Percentiles rank a stretch among this genome's conserved stretches.
phyloP scores from a whole-genome alignment of 2,329 filamentous ascomycete species.

The Talaromyces sp. region DNA sequence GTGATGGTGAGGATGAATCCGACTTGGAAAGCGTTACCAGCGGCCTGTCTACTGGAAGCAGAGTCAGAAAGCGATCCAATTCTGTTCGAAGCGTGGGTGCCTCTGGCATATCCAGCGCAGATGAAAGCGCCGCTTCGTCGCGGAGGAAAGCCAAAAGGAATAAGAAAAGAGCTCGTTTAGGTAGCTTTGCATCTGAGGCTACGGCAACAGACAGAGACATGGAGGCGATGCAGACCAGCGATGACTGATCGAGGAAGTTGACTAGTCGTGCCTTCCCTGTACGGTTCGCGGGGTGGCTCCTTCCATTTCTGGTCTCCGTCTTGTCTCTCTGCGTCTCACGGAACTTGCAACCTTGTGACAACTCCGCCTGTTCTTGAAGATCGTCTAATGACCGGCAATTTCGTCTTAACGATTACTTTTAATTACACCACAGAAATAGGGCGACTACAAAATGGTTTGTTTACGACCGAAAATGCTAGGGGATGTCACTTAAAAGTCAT shows the following conservation, averaged over 20 bases:
- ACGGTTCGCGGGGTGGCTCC: neutral
- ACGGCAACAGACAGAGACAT: neutral
- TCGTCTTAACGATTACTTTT: neutral
- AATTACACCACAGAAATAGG: neutral
- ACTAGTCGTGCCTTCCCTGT: neutral
- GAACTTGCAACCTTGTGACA: neutral
- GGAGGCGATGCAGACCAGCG: neutral
- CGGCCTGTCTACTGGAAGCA: neutral
- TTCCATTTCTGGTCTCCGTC: neutral
- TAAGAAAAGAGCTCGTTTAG: neutral
- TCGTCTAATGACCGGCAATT: neutral
- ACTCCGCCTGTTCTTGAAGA: neutral
- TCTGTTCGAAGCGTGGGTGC: constrained; percentile 2
- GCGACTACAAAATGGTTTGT: constrained; percentile 1
- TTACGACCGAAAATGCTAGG: neutral
- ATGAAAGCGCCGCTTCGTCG: constrained; percentile 12
- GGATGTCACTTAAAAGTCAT: neutral
- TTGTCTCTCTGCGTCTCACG: neutral
- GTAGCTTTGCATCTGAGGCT: neutral
- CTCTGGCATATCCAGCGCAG: constrained; percentile 16
- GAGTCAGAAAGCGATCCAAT: constrained; percentile 5
- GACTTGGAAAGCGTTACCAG: constrained; percentile 2
- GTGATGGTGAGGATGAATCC: constrained; percentile 23
- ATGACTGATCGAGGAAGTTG: neutral
- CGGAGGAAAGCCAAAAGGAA: neutral